Conservation (phyloP, 352 stramenopile species). For the Phytophthora europaea region DNA sequence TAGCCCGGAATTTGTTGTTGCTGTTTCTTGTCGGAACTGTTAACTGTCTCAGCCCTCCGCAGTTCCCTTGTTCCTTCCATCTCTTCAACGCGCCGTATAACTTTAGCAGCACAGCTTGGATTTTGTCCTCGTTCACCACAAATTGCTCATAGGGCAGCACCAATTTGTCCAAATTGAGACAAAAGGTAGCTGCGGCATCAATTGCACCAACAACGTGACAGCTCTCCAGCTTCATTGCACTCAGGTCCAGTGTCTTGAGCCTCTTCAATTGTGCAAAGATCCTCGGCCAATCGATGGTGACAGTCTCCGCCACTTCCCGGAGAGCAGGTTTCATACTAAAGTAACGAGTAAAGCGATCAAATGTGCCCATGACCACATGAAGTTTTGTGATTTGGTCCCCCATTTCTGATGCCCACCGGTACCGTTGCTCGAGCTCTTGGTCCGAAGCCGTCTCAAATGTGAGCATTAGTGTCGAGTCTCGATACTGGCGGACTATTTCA, state of each 20-base stretch:
- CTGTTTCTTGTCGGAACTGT: conserved; percentile 20
- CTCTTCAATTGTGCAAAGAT: conserved; percentile 18
- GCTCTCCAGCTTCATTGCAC: conserved; percentile 24
- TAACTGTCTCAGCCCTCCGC: conserved; percentile 37
- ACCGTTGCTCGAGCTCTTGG: conserved; percentile 21
- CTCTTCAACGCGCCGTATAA: conserved; percentile 35
- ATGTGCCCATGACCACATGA: conserved; percentile 31
- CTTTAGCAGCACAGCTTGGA: conserved; percentile 18
- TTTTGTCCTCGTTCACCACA: not conserved
- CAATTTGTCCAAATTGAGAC: conserved; percentile 28
- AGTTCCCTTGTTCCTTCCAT: conserved; percentile 23
- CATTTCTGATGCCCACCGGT: conserved; percentile 8
- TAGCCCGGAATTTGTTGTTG: conserved; percentile 7
- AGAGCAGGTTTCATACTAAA: conserved; percentile 6
- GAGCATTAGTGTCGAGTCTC: conserved; percentile 27
- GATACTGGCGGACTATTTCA: conserved; percentile 26
- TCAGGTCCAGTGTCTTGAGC: conserved; percentile 34
- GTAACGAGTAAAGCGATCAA: conserved; percentile 12
- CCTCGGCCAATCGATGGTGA: conserved; percentile 21
- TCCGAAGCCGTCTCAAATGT: conserved; percentile 26
- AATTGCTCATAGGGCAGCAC: conserved; percentile 21
- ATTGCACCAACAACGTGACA: conserved; percentile 22
- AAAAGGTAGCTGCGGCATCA: conserved; percentile 25
- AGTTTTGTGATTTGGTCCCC: conserved; percentile 34
- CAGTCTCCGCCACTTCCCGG: conserved; percentile 20